phyloP scores from a whole-genome alignment of 2,329 filamentous ascomycete genomes.

The Trichothecium sympodiale region DNA sequence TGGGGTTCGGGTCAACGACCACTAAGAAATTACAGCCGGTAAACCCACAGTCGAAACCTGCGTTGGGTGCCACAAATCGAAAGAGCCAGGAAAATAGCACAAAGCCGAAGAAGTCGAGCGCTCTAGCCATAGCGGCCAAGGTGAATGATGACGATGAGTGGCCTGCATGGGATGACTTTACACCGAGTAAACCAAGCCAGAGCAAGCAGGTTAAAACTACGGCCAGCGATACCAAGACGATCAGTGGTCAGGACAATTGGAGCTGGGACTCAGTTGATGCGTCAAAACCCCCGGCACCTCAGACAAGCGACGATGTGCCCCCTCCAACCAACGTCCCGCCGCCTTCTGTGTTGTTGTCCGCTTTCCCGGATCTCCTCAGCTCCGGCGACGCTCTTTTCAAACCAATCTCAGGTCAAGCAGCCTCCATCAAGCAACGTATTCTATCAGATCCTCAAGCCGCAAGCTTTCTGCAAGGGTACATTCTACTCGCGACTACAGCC shows the following conservation, averaged over 20 bases:
- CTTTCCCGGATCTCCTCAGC: conserved; percentile 62
- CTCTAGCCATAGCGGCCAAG: conserved; percentile 2
- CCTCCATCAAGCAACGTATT: conserved; percentile 49
- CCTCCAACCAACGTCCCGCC: conserved; percentile 84
- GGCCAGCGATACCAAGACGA: conserved; percentile 7
- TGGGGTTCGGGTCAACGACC: conserved; percentile 16
- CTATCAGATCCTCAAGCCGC: conserved; percentile 51
- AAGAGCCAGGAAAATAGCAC: conserved; percentile 7
- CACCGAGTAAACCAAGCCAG: conserved; percentile 9
- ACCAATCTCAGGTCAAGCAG: conserved; percentile 46
- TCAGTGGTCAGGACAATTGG: conserved; percentile 26
- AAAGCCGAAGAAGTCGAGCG: conserved; percentile 14
- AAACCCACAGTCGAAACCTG: conserved; percentile 25
- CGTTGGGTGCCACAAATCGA: not conserved
- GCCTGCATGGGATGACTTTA: conserved; percentile 38
- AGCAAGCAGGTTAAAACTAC: conserved; percentile 8
- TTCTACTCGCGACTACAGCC: conserved; percentile 54
- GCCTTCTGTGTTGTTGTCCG: conserved; percentile 67
- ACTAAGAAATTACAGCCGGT: conserved; percentile 38
- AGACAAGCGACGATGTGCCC: conserved; percentile 21
- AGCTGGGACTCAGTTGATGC: conserved; percentile 36
- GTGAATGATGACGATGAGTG: conserved; percentile 31
- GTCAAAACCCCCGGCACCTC: conserved; percentile 11
- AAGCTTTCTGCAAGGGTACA: conserved; percentile 52
- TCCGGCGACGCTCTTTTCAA: conserved; percentile 57